A percentile compares a stretch with the other conserved stretches of the same genome.
Evolutionary conservation across 495 filamentous ascomycete species (phyloP).

Genomic region (Talaromyces wortmannii): DNA sequence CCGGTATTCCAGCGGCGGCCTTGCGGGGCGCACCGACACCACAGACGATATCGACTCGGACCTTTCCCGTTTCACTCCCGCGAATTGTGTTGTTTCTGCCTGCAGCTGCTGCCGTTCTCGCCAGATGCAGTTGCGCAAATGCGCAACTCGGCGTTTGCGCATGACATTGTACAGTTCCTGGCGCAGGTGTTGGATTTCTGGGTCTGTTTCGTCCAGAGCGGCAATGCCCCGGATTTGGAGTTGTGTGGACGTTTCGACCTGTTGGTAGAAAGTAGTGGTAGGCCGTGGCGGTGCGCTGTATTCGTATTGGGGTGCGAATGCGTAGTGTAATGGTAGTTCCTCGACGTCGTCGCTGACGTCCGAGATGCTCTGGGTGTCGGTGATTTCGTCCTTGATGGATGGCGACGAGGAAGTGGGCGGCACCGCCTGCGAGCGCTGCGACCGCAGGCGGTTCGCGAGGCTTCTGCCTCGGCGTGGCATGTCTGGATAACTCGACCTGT

Average conservation of each 20-base stretch:
- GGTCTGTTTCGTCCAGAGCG: neutral
- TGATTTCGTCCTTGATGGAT: no score
- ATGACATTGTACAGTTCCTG: neutral
- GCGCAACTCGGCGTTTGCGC: neutral
- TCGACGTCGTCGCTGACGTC: no score
- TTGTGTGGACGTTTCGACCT: neutral
- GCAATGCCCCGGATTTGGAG: neutral
- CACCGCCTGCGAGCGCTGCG: no score
- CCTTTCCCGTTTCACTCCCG: neutral
- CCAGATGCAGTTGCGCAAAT: neutral
- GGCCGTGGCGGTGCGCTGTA: no score
- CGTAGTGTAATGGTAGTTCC: no score
- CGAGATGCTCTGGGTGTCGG: no score
- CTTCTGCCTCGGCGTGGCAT: no score
- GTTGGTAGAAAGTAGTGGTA: no score
- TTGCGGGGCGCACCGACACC: neutral
- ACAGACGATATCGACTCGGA: neutral
- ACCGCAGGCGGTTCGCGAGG: no score
- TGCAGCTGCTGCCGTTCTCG: neutral
- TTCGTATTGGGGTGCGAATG: no score
- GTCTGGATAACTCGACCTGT: no score
- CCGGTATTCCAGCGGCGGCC: neutral
- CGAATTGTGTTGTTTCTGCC: neutral
- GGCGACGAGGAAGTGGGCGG: no score
- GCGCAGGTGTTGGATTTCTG: neutral